Conservation (phyloP, 495 filamentous ascomycete genomes). For the Jackrogersella minutella region DNA sequence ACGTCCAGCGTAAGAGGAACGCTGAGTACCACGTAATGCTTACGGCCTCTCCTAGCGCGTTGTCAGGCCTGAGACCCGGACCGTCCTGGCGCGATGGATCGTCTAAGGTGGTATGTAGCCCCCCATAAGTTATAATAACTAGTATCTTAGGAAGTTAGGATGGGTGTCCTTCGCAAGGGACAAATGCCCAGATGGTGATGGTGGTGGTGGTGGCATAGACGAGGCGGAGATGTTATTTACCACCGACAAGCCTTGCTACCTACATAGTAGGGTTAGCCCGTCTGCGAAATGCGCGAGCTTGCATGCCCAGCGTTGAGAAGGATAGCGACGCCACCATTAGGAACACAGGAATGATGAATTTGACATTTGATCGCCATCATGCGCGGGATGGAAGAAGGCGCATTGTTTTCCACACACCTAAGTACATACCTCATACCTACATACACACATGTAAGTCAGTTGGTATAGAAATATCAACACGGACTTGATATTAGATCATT, state of each 20-base stretch:
- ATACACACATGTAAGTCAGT: conserved; percentile 20
- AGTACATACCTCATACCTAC: too few species aligned
- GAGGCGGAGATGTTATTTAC: conserved; percentile 34
- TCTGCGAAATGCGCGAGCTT: conserved; percentile 34
- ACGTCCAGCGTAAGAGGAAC: conserved; percentile 20
- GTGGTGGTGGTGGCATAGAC: conserved; percentile 32
- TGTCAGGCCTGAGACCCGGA: conserved; percentile 34
- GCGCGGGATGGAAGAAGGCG: conserved; percentile 8
- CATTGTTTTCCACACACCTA: conserved; percentile 12
- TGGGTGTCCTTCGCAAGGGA: conserved; percentile 1
- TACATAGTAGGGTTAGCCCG: not conserved
- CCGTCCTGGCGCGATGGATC: conserved; percentile 35
- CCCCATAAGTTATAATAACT: conserved; percentile 4
- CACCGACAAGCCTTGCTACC: conserved; percentile 25
- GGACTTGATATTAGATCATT: conserved; percentile 15
- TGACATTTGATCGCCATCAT: conserved; percentile 27
- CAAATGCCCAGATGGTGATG: too few species aligned
- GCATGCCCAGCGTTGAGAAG: conserved; percentile 23
- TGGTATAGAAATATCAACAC: conserved; percentile 17
- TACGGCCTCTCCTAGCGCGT: conserved; percentile 31
- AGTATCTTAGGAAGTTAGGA: conserved; percentile 1
- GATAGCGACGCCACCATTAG: conserved; percentile 36
- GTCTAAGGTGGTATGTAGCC: conserved; percentile 22
- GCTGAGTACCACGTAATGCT: conserved; percentile 41
- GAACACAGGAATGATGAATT: conserved; percentile 23